Evolutionary conservation across 2,329 filamentous ascomycete genomes (phyloP).

Genomic region (Hypoxylon sp.): DNA sequence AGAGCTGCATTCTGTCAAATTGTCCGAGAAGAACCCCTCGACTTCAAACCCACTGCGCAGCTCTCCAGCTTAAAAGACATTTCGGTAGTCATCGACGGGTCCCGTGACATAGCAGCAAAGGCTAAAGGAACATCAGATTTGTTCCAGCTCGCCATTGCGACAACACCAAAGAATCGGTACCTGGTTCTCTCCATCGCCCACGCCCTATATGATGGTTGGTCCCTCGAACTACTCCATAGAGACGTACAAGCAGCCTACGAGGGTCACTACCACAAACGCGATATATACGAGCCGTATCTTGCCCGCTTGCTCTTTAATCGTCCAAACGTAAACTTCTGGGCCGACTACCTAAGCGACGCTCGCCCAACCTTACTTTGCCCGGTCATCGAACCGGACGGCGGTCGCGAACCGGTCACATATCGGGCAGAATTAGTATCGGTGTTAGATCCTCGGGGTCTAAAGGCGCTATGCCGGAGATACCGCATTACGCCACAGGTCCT

Average conservation of each 20-base stretch:
- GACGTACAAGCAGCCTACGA: constrained; percentile 78
- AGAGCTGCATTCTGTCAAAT: constrained; percentile 67
- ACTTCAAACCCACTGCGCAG: constrained; percentile 43
- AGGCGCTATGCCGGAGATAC: constrained; percentile 74
- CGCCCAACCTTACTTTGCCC: constrained; percentile 56
- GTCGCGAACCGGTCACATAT: constrained; percentile 48
- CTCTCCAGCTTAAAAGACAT: constrained; percentile 56
- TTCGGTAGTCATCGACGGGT: constrained; percentile 55
- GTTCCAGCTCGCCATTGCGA: constrained; percentile 65
- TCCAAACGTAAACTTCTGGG: constrained; percentile 75
- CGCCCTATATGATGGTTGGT: constrained; percentile 92
- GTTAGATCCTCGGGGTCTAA: constrained; percentile 60
- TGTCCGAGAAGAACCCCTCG: constrained; percentile 53
- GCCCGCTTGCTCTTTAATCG: constrained; percentile 65
- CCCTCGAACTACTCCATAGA: constrained; percentile 79
- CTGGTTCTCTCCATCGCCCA: constrained; percentile 82
- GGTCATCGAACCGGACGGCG: neutral
- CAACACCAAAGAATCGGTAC: constrained; percentile 56
- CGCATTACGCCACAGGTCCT: constrained; percentile 83
- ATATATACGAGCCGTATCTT: constrained; percentile 68
- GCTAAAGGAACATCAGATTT: constrained; percentile 58
- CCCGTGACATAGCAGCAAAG: constrained; percentile 57
- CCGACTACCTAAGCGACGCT: constrained; percentile 72
- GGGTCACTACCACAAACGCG: constrained; percentile 59
- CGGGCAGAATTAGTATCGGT: constrained; percentile 64